Base-by-base conservation (phyloP, 495 filamentous ascomycete genomes). In the Mycothermus thermophilus region DNA sequence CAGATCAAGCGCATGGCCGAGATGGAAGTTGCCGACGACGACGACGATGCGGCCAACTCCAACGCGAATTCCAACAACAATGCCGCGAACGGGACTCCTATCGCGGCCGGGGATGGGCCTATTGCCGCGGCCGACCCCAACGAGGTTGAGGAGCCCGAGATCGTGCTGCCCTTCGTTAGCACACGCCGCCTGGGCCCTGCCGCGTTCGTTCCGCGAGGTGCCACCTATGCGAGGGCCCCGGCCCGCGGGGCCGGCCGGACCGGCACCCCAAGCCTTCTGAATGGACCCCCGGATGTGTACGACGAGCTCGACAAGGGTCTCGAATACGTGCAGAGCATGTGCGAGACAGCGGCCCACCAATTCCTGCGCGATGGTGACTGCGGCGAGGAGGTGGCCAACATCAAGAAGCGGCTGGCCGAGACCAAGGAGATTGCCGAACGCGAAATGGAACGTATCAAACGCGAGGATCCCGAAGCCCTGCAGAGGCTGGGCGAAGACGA, bases 291-390 rank as follows among this genome's bases (percentile, higher is more conserved):
- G 46, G 48, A 69, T 37, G 55, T 71, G 8, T 88, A 80, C 55
- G 82, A 90, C 46, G 62, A 69, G 27, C 60, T 81, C 1, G 86
- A 92, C 45, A 77, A 75, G 48, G 69, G 74, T 1, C 63, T 94
- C 32, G 83, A 94, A 47, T 69, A 71, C 34, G 79, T 79, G 9
- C 81, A 93, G 49, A 69, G 65, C 30, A 69, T 84, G 47, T 92
- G 82, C 54, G 86, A 93, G 57, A 72, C 75, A 34, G 86, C 74
- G 10, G 86, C 86, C 2, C 85, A 88, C 52, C 81, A 90, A 50
- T 83, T 92, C 37, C 66, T 94, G 9, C 73, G 86, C 14, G 75
- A 81, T 34, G 86, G 85, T 14, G 77, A 87, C 40, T 94, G 86
- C 55, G 64, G 59, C 12, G 65, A 70, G 14, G 82, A 93, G 57